phyloP scores from a whole-genome alignment of 345 rosid genomes.

The Raphanus sativus region DNA sequence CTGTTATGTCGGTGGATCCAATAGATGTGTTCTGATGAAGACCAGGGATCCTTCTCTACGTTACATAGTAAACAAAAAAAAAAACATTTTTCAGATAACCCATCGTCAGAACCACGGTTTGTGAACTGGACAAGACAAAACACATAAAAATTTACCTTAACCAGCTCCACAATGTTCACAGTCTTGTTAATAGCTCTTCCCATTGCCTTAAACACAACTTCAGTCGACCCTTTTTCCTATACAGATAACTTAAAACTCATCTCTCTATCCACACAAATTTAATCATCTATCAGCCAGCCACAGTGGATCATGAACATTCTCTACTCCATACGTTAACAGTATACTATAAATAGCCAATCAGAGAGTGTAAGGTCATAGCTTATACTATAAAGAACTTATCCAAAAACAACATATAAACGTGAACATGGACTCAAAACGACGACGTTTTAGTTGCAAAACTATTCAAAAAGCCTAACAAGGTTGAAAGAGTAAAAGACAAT shows the following conservation, averaged over 20 bases:
- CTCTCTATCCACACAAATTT: no score
- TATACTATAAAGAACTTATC: neutral
- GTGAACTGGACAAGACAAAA: neutral
- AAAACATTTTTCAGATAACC: neutral
- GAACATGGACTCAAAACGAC: neutral
- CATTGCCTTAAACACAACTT: constrained; percentile 72
- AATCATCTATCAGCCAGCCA: no score
- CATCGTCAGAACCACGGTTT: neutral
- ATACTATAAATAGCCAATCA: neutral
- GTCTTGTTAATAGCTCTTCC: constrained; percentile 83
- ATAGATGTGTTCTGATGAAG: constrained; percentile 72
- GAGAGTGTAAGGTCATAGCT: neutral
- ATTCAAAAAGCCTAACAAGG: constrained; percentile 22
- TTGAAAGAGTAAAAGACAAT: neutral
- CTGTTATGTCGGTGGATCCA: constrained; percentile 85
- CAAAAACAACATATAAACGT: neutral
- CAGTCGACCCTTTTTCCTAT: constrained; percentile 64
- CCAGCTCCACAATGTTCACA: constrained; percentile 65
- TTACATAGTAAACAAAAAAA: neutral
- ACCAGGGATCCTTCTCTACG: constrained; percentile 79
- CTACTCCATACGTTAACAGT: no score
- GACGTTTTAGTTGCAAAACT: neutral
- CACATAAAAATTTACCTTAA: constrained; percentile 46
- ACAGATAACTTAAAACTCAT: no score
- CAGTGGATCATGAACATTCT: no score